phyloP scores from a whole-genome alignment of 257 asterid species.

The Cruciata laevipes region DNA sequence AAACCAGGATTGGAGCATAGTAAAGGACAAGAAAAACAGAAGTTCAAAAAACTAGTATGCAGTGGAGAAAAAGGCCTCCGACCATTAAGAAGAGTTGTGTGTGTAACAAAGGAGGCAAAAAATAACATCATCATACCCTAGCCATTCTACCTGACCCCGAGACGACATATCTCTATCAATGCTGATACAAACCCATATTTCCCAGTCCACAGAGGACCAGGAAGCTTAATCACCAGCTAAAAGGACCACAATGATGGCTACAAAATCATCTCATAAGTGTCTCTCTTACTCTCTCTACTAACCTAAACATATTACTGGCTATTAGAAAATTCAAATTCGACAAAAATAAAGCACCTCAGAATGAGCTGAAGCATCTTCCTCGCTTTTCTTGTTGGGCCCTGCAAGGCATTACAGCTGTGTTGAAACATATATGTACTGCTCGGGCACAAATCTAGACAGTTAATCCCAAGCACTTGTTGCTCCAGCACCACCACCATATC shows the following conservation, averaged over 20 bases:
- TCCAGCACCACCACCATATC: slow-evolving; percentile 32
- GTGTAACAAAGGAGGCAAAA: background rate
- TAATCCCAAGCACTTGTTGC: slow-evolving; percentile 27
- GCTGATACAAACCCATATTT: background rate
- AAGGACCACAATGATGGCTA: slow-evolving; percentile 1
- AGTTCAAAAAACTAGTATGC: background rate
- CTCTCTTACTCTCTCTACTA: background rate
- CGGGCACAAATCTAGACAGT: slow-evolving; percentile 1
- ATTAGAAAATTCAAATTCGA: slow-evolving; percentile 3
- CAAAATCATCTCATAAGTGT: slow-evolving; percentile 2
- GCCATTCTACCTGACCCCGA: background rate
- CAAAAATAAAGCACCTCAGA: slow-evolving; percentile 12
- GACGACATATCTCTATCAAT: background rate
- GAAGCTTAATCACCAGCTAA: background rate
- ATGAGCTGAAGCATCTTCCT: slow-evolving; percentile 10
- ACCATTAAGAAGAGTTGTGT: background rate
- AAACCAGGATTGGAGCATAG: too few species aligned
- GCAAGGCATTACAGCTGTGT: slow-evolving; percentile 12
- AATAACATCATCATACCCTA: background rate
- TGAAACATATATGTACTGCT: slow-evolving; percentile 13
- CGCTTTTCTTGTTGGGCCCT: slow-evolving; percentile 1
- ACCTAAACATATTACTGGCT: slow-evolving; percentile 8
- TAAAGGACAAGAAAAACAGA: background rate
- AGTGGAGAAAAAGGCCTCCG: background rate
- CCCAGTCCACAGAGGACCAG: background rate